Evolutionary conservation across 2,329 filamentous ascomycete genomes (phyloP).

Genomic region (Fusarium dlaminii): DNA sequence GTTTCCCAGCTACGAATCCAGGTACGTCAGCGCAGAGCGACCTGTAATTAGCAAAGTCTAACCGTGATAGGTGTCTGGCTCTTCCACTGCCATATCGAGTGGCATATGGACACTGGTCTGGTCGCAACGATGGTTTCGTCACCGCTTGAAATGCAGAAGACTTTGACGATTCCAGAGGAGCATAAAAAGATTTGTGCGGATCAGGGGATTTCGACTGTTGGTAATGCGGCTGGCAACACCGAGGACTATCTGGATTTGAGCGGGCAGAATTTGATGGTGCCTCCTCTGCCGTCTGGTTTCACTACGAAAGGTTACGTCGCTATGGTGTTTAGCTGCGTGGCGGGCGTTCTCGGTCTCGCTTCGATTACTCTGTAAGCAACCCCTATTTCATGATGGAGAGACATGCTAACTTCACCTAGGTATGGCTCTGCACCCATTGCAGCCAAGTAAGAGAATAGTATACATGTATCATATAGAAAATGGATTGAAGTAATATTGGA

Average conservation of each 20-base stretch:
- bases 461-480: neutral
- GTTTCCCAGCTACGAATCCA: neutral
- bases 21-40: fast-evolving
- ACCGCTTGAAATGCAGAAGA: neutral
- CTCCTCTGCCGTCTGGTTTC: fast-evolving
- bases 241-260: neutral
- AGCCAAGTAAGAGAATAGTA: neutral
- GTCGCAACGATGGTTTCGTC: neutral
- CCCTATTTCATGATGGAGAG: no score
- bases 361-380: neutral
- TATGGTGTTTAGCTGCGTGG: neutral
- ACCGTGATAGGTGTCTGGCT: neutral
- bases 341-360: fast-evolving
- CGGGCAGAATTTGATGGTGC: neutral
- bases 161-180: neutral
- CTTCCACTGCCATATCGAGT: neutral
- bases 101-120: neutral
- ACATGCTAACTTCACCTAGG: neutral
- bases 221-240: neutral
- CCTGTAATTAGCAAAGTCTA: fast-evolving
- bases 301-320: neutral
- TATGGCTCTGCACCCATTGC: neutral
- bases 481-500: fast-evolving
- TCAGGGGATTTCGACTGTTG: neutral
- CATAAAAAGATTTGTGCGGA: neutral